Percentiles rank a stretch among this genome's conserved stretches.
Evolutionary conservation across 345 rosid species (phyloP).

Genomic region (Crucihimalaya himalaica): DNA sequence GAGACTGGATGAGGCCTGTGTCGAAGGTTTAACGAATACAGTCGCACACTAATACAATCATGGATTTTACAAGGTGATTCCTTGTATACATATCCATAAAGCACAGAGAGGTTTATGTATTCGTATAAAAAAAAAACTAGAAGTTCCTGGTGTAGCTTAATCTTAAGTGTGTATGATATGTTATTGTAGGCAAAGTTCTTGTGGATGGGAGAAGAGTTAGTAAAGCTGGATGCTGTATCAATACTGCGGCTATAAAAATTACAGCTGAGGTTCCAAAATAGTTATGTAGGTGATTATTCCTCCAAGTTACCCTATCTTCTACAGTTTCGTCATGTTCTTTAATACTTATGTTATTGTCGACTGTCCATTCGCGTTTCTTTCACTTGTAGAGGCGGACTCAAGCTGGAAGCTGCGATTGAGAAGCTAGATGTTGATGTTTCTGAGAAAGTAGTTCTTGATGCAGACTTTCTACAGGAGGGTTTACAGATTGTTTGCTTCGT

Average conservation of each 20-base stretch:
- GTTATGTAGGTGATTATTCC: constrained; percentile 97
- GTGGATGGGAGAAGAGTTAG: constrained; percentile 82
- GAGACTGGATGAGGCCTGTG: constrained; percentile 92
- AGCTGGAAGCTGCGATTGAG: constrained; percentile 94
- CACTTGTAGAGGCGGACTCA: constrained; percentile 76
- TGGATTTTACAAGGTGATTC: constrained; percentile 87
- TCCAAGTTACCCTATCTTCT: constrained; percentile 22
- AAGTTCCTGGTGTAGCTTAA: constrained; percentile 8
- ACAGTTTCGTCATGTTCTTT: background rate
- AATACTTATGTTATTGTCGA: constrained; percentile 14
- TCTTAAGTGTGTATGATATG: constrained; percentile 9
- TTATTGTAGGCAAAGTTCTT: constrained; percentile 72
- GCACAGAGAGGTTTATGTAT: background rate
- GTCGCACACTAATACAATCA: constrained; percentile 78
- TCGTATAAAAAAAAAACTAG: background rate
- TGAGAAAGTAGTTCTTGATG: constrained; percentile 92
- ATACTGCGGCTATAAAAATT: constrained; percentile 66
- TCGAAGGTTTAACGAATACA: constrained; percentile 90
- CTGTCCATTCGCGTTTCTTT: constrained; percentile 2
- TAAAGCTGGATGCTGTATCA: constrained; percentile 87
- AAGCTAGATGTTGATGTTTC: constrained; percentile 76
- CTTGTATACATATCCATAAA: background rate
- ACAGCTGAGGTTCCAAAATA: constrained; percentile 86
- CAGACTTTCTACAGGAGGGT: constrained; percentile 95
- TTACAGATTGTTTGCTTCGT: constrained; percentile 94